phyloP scores from a whole-genome alignment of 2,329 filamentous ascomycete genomes.

The Epichloe coenophiala region DNA sequence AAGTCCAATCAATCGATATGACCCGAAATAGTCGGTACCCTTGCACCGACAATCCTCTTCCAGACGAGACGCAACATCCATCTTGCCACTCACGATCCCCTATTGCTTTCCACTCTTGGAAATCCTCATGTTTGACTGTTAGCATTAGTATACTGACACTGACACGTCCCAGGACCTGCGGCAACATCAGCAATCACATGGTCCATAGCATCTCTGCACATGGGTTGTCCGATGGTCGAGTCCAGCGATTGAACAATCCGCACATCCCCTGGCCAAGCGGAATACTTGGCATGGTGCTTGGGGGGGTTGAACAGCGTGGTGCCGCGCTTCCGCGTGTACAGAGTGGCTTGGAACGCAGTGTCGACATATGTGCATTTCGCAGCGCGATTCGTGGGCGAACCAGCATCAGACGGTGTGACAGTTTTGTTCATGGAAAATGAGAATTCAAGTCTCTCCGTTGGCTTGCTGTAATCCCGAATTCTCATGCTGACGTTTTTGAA shows the following conservation, averaged over 20 bases:
- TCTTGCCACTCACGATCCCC: background rate
- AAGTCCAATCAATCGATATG: no score
- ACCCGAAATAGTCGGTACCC: no score
- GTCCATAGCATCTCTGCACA: conserved; percentile 33
- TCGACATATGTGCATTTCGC: conserved; percentile 44
- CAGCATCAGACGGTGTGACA: conserved; percentile 31
- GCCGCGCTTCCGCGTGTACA: conserved; percentile 40
- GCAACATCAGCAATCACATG: conserved; percentile 23
- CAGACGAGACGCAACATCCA: no score
- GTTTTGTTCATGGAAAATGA: conserved; percentile 37
- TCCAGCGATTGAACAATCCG: conserved; percentile 38
- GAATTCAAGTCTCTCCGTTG: conserved; percentile 45
- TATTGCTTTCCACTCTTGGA: background rate
- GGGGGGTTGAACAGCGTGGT: conserved; percentile 9
- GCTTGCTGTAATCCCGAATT: conserved; percentile 31
- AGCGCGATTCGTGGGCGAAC: conserved; percentile 28
- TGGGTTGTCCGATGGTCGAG: conserved; percentile 28
- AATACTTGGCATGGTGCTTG: conserved; percentile 1
- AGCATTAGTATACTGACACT: conserved; percentile 24
- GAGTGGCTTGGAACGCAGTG: conserved; percentile 39
- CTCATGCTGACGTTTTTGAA: conserved; percentile 40
- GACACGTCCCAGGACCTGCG: conserved; percentile 21
- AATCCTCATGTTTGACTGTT: background rate
- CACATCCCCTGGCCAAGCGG: conserved; percentile 44
- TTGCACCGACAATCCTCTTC: no score